phyloP scores from a whole-genome alignment of 2,329 filamentous ascomycete genomes.

The Alternaria postmessia region DNA sequence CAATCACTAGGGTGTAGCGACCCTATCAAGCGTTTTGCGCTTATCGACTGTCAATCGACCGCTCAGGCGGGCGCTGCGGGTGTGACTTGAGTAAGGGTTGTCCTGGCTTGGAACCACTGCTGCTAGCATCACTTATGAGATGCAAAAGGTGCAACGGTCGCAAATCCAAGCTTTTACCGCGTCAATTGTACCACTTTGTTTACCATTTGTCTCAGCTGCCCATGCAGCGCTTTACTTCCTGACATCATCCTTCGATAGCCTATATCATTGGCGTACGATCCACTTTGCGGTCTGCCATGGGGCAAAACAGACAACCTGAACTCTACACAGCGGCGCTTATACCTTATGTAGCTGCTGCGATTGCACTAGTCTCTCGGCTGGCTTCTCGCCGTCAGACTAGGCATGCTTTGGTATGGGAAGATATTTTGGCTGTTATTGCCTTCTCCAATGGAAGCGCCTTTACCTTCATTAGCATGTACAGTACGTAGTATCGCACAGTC shows the following conservation, averaged over 20 bases:
- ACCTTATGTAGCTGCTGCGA: conserved; percentile 30
- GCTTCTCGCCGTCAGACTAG: conserved; percentile 23
- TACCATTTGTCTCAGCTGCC: neutral
- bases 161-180: neutral
- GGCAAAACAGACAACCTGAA: conserved; percentile 26
- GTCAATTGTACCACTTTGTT: neutral
- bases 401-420: conserved; percentile 30
- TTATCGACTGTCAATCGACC: conserved; percentile 2
- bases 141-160: neutral
- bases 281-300: conserved; percentile 14
- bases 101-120: conserved; percentile 2
- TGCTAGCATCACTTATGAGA: neutral
- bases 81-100: conserved; percentile 2
- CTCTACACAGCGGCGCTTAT: conserved; percentile 29
- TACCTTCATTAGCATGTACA: conserved; percentile 33
- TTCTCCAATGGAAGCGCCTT: conserved; percentile 29
- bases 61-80: neutral
- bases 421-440: conserved; percentile 30
- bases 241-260: neutral
- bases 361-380: conserved; percentile 26
- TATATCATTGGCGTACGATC: neutral
- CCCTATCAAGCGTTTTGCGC: conserved; percentile 7
- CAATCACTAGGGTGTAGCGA: neutral
- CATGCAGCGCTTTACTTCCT: neutral
- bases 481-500: conserved; percentile 13